These are phyloP conservation scores for Aspergillus sp. DNA, from an alignment of 2,329 filamentous ascomycete species.

Conservation along the genomic window DNA sequence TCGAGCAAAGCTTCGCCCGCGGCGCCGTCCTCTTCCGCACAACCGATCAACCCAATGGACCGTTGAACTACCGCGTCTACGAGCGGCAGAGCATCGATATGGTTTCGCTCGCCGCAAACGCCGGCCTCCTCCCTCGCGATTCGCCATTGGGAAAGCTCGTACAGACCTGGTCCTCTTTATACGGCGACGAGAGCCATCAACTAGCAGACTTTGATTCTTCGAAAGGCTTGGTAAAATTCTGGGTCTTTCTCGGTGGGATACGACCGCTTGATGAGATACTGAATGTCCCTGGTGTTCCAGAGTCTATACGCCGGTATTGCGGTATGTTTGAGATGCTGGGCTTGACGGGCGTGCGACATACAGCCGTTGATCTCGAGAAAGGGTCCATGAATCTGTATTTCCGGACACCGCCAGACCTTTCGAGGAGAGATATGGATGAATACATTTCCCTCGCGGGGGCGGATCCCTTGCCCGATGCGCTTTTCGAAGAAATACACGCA, in stretches of 20 bases:
- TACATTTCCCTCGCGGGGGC: neutral
- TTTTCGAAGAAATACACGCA: neutral
- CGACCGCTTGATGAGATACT: neutral
- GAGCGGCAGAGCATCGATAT: neutral
- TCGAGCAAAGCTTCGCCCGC: neutral
- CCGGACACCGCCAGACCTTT: neutral
- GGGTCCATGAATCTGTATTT: neutral
- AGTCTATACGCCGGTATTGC: neutral
- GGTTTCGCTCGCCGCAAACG: neutral
- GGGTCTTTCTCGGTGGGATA: constrained; percentile 4
- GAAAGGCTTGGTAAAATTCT: neutral
- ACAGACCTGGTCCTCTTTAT: neutral
- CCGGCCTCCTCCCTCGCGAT: neutral
- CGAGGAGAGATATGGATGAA: neutral
- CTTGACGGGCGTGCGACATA: neutral
- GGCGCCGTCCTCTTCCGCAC: neutral
- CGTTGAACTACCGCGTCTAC: constrained; percentile 5
- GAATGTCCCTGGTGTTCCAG: neutral
- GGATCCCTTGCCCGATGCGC: neutral
- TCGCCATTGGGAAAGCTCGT: neutral
- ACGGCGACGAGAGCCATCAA: neutral
- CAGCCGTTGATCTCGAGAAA: neutral
- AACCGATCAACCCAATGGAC: neutral
- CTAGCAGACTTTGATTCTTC: neutral
- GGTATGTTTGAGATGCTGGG: no score